These are phyloP conservation scores for Amborella trichopoda DNA, from an alignment of 164 flowering plant species.

Conservation along the genomic window DNA sequence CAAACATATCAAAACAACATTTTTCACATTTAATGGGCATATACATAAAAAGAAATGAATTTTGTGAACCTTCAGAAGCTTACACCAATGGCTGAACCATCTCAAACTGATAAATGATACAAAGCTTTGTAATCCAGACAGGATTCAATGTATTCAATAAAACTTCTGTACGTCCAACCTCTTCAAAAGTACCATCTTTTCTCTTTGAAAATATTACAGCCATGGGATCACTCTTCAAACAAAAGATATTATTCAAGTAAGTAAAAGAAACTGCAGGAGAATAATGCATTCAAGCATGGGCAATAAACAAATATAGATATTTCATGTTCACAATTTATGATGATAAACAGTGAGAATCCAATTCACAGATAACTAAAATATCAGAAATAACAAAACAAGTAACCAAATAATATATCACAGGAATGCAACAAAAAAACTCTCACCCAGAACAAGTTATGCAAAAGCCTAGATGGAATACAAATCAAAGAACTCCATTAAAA, in stretches of 20 bases:
- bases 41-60: not conserved
- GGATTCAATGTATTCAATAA: conserved; percentile 60
- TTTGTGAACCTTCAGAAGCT: conserved; percentile 17
- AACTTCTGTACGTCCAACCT: conserved; percentile 79
- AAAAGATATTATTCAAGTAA: conserved; percentile 7
- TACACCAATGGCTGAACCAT: conserved; percentile 71
- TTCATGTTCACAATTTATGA: too few species aligned
- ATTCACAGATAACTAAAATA: too few species aligned
- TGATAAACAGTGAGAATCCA: too few species aligned
- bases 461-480: too few species aligned
- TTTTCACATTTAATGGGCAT: not conserved
- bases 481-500: too few species aligned
- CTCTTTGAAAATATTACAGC: conserved; percentile 50
- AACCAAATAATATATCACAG: too few species aligned
- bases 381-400: too few species aligned
- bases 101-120: conserved; percentile 54
- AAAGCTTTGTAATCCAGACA: conserved; percentile 53
- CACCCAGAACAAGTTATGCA: too few species aligned
- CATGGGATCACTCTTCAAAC: conserved; percentile 74
- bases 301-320: too few species aligned
- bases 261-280: too few species aligned
- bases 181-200: conserved; percentile 60
- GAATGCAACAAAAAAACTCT: too few species aligned
- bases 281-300: too few species aligned
- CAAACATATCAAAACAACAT: not conserved